Evolutionary conservation across 805 yeast genomes (phyloP), one percentile per base, ranked within the genome.

Genomic region (Lipomyces spencermartinsiae): DNA sequence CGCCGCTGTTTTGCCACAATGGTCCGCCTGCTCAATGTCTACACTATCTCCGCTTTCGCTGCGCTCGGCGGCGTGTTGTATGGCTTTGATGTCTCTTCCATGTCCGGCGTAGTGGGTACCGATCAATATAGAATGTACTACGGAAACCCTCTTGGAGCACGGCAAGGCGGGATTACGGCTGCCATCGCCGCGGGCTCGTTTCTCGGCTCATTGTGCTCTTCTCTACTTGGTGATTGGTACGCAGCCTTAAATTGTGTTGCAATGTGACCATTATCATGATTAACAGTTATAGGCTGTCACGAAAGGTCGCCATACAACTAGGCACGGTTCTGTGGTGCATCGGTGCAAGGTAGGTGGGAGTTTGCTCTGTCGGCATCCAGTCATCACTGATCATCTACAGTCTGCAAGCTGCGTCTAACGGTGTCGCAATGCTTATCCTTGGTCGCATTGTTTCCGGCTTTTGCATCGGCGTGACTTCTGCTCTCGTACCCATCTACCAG

Each of bases 41-140:
- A 25, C 29, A 25, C 29, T 25, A 25, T 25, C 29, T 25, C 29
- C 3, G 29, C 29, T 2, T 81, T 86, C 58, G 78, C 88, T 22
- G 81, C 88, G 62, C 75, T 87, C n/a, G 86, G 88, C 35, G 91
- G 91, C 49, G 79, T 84, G 72, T 80, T 88, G 78, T 83, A 87
- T 77, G 92, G 93, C 63, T 83, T 87, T 73, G 93, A 89, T 76
- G 85, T 87, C 59, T 84, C 91, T 1, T 88, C 92, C 0, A 82
- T 89, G 81, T 83, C 90, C 0, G 86, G 88, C 3, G 88, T 88
- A 73, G 79, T 88, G 58, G 80, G 82, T 1, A 76, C 82, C 7
- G 77, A 76, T 0, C 80, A 81, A 22, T 89, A 88, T 75, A 74
- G 74, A 29, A 71, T 76, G 1, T 85, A 77, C 72, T 88, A 87